Evolutionary conservation across 148 eudicot species (phyloP).

Genomic region (Fallopia convolvulus): DNA sequence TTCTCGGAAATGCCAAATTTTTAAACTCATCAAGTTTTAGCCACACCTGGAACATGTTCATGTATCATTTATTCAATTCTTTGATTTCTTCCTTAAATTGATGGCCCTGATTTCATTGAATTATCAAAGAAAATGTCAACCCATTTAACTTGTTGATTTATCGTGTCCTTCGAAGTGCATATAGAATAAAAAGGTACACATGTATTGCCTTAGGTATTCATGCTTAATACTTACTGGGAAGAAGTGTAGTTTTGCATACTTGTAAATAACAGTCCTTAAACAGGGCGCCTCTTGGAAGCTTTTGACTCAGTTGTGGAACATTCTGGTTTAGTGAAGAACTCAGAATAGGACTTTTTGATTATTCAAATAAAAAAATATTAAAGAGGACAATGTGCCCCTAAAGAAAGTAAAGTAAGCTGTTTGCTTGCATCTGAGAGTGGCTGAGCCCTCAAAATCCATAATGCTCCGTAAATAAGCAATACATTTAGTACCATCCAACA

Average conservation of each 20-base stretch:
- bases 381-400: neutral
- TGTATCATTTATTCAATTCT: neutral
- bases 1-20: neutral
- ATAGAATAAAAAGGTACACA: too few species aligned
- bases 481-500: neutral
- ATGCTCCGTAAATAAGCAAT: neutral
- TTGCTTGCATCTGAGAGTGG: neutral
- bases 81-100: neutral
- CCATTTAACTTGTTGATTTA: too few species aligned
- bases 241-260: neutral
- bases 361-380: neutral
- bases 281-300: neutral
- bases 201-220: too few species aligned
- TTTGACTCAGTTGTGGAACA: neutral
- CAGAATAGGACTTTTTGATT: neutral
- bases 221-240: too few species aligned
- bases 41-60: neutral
- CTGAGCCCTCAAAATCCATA: neutral
- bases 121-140: neutral
- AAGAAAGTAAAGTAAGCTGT: neutral
- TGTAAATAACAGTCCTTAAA: neutral
- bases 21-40: neutral
- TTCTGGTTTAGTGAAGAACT: neutral
- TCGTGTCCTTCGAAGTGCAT: too few species aligned
- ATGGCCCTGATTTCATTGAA: neutral